phyloP scores from a whole-genome alignment of 345 rosid species.

The Theobroma cacao region DNA sequence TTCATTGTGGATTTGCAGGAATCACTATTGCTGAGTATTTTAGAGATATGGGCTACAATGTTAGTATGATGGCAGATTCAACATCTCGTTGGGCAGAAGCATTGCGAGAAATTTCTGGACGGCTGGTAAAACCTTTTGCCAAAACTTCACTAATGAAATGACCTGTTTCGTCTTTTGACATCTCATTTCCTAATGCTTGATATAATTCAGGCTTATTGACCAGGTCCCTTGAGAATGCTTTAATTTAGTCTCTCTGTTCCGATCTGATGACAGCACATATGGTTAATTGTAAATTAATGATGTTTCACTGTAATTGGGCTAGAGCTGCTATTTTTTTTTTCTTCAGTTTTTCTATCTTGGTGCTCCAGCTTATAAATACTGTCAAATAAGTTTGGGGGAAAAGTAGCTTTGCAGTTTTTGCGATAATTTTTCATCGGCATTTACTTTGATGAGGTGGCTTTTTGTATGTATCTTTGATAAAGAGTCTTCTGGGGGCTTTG shows the following conservation, averaged over 20 bases:
- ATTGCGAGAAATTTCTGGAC: slow-evolving; percentile 99
- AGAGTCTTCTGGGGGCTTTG: neutral
- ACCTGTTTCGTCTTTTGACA: neutral
- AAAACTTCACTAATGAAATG: neutral
- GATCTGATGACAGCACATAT: neutral
- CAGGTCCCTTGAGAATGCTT: neutral
- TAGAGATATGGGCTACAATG: slow-evolving; percentile 98
- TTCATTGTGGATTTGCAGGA: slow-evolving; percentile 44
- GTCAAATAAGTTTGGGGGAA: neutral
- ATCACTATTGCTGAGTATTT: slow-evolving; percentile 99
- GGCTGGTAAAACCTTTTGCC: slow-evolving; percentile 51
- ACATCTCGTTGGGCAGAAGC: slow-evolving; percentile 99
- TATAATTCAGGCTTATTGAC: neutral
- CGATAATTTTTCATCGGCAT: neutral
- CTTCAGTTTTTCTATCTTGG: neutral
- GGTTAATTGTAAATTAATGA: neutral
- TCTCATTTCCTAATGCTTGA: neutral
- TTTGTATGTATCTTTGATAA: neutral
- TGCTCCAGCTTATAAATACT: neutral
- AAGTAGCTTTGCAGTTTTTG: neutral
- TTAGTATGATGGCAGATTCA: slow-evolving; percentile 99
- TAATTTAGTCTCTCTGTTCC: neutral
- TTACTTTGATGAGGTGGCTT: neutral
- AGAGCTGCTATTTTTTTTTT: neutral
- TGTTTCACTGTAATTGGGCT: neutral